phyloP scores from a whole-genome alignment of 2,329 filamentous ascomycete species.

The Conoideocrella luteorostrata region DNA sequence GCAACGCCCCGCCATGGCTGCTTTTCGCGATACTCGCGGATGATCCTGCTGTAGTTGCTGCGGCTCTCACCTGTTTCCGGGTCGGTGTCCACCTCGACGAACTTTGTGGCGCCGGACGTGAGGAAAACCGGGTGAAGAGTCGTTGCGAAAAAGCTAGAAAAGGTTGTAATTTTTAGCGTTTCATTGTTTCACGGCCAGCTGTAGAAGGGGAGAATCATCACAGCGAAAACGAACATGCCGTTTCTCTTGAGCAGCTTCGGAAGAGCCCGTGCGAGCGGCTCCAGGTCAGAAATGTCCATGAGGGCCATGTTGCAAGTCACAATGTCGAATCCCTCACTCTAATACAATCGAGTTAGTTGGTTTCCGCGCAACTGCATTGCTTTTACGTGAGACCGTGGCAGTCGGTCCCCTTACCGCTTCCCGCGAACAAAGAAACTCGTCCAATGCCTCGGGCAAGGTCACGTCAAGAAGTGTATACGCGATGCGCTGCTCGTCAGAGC shows the following conservation, averaged over 20 bases:
- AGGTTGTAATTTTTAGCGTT: neutral
- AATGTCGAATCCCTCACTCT: conserved; percentile 32
- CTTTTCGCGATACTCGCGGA: conserved; percentile 36
- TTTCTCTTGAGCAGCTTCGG: conserved; percentile 32
- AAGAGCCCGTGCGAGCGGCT: conserved; percentile 34
- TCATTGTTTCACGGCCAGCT: neutral
- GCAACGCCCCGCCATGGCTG: conserved; percentile 31
- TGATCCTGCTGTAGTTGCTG: conserved; percentile 27
- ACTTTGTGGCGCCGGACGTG: conserved; percentile 34
- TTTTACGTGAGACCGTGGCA: neutral
- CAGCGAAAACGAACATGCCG: conserved; percentile 30
- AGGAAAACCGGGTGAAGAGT: conserved; percentile 44
- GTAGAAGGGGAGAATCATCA: neutral
- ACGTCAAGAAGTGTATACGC: conserved; percentile 30
- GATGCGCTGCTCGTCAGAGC: conserved; percentile 17
- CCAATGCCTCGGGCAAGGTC: conserved; percentile 26
- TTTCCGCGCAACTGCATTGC: neutral
- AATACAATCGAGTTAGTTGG: neutral
- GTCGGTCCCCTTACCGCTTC: conserved; percentile 7
- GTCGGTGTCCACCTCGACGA: conserved; percentile 32
- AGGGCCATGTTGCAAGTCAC: conserved; percentile 43
- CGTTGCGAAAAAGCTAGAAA: conserved; percentile 35
- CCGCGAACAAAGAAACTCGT: conserved; percentile 17
- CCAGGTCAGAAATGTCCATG: conserved; percentile 39
- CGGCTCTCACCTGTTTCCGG: conserved; percentile 28